A percentile compares a stretch with the other conserved stretches of the same genome.
Evolutionary conservation across 148 eudicot genomes (phyloP).

Genomic region (Arbutus unedo): DNA sequence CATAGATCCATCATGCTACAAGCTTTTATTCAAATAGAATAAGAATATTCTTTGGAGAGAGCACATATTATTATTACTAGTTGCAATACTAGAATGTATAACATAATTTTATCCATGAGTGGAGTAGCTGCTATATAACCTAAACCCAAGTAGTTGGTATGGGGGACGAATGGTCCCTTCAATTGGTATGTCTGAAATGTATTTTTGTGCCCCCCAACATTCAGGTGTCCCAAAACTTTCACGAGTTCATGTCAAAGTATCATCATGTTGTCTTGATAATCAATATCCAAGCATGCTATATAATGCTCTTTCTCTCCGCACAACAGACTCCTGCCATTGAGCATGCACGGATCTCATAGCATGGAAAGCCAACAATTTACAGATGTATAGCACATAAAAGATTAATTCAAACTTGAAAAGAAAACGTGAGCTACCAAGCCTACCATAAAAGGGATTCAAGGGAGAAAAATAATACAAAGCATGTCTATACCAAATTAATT

Average conservation of each 20-base stretch:
- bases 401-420: neutral
- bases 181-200: neutral
- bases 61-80: neutral
- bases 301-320: neutral
- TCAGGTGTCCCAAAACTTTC: neutral
- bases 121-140: too few species aligned
- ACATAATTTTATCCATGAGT: too few species aligned
- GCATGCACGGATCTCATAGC: neutral
- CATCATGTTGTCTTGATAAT: neutral
- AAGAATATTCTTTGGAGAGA: neutral
- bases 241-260: neutral
- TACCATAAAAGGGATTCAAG: slow-evolving; percentile 8
- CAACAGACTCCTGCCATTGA: neutral
- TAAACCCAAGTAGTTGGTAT: neutral
- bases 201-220: neutral
- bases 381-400: neutral
- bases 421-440: neutral
- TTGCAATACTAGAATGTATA: neutral
- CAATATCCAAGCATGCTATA: neutral
- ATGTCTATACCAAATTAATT: neutral
- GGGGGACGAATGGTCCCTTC: neutral
- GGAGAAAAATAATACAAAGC: neutral
- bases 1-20: neutral
- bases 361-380: neutral
- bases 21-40: neutral